Percentiles rank a stretch among this genome's conserved stretches.
These are phyloP conservation scores for Chenopodium quinoa DNA, from an alignment of 148 eudicot species.

Conservation along the genomic window DNA sequence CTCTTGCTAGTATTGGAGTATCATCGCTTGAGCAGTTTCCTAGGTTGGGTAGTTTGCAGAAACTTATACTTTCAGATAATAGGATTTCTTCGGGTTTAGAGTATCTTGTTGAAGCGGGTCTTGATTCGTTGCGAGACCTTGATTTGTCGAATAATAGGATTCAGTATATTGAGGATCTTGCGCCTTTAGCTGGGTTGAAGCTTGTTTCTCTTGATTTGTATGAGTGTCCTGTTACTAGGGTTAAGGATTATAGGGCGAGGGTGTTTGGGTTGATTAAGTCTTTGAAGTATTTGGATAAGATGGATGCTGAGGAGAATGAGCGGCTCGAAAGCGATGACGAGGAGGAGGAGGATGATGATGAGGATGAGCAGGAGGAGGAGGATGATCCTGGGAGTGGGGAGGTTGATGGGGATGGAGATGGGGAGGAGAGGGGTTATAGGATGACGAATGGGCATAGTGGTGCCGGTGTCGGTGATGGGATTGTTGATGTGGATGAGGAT, in stretches of 20 bases:
- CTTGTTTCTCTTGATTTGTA: conserved; percentile 84
- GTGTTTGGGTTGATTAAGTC: conserved; percentile 81
- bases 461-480: conserved; percentile 35
- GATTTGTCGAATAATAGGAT: conserved; percentile 91
- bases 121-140: conserved; percentile 61
- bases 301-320: conserved; percentile 81
- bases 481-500: conserved; percentile 75
- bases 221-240: conserved; percentile 94
- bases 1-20: conserved; percentile 75
- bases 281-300: conserved; percentile 89
- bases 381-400: conserved; percentile 33
- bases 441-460: conserved; percentile 41
- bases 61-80: conserved; percentile 70
- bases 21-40: conserved; percentile 82
- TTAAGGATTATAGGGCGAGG: conserved; percentile 74
- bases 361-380: conserved; percentile 45
- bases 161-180: conserved; percentile 60
- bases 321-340: conserved; percentile 59
- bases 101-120: conserved; percentile 60
- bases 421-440: conserved; percentile 22
- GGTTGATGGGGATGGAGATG: conserved; percentile 45
- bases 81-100: conserved; percentile 79
- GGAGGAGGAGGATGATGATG: conserved; percentile 38
- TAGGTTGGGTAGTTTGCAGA: conserved; percentile 53
- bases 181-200: conserved; percentile 60